Base-by-base conservation (phyloP, 495 filamentous ascomycete species). In the Penicillium subrubescens region DNA sequence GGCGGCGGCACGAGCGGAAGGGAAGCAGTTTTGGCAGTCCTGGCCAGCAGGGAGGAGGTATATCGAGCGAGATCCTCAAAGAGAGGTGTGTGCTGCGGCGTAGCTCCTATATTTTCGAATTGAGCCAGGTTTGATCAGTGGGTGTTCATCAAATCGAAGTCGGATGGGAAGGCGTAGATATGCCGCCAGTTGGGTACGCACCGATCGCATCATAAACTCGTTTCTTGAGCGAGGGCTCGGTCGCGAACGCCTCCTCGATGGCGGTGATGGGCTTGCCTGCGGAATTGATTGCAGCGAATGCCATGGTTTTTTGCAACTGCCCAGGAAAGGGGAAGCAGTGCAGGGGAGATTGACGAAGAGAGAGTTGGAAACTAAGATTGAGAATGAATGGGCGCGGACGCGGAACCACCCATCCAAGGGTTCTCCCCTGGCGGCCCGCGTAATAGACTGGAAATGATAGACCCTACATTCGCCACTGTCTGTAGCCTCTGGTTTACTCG, bases 31-130 rank as follows among this genome's bases (percentile, higher is more conserved):
- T 66, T 74, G 54, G 65, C 63, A 63, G 71, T 72, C 71, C 74
- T 79, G 70, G 71, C 74, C 73, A 72, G 77, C 74, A 84, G 73
- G 64, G 71, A 73, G 51, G 71, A 78, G 56, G 81, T 80, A 64
- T 83, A 80, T 73, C 67, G 69, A n/a, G 82, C 79, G 60, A 84
- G 78, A 65, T 83, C 82, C 68, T 80, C 76, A 46, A 84, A 81
- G 1, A 84, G 71, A 62, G 74, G 66, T 63, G 58, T 64, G 60
- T 80, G 70, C 65, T 81, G 78, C 25, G 80, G 80, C 57, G 75
- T 75, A 48, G 63, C 52, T 44, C 67, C 80, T 82, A 71, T 41
- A 57, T 19, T 41, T 64, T 63, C 7, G 51, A 63, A 63, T 27
- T 15, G 51, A 64, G 11, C 61, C 48, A 41, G 55, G 15, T 33